Percentiles rank a stretch among this genome's conserved stretches.
phyloP scores from a whole-genome alignment of 331 rosid species.

The Pyracantha coccinea region DNA sequence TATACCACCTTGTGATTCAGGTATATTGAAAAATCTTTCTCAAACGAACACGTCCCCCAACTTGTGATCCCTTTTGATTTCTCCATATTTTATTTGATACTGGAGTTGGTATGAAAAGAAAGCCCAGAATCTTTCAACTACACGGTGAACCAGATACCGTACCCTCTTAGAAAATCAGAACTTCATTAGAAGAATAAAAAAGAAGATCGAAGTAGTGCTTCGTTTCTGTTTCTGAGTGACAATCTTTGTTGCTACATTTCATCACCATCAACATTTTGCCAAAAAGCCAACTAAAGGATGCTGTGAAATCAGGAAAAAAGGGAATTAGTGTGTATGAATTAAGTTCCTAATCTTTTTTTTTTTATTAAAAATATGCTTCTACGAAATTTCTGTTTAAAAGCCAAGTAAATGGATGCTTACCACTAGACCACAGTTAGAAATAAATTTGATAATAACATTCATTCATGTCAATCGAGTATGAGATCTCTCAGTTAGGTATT shows the following conservation, averaged over 20 bases:
- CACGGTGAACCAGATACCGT: slow-evolving; percentile 54
- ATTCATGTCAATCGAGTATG: no score
- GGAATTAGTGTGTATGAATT: neutral
- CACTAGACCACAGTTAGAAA: neutral
- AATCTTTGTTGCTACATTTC: neutral
- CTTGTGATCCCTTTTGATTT: neutral
- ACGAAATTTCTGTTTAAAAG: no score
- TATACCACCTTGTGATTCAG: no score
- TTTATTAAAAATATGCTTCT: neutral
- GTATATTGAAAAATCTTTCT: neutral
- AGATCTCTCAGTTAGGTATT: neutral
- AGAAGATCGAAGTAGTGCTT: neutral
- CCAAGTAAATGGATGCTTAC: no score
- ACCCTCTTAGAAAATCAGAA: slow-evolving; percentile 10
- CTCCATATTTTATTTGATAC: neutral
- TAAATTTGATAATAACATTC: no score
- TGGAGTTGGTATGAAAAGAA: slow-evolving; percentile 26
- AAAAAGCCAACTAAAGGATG: neutral
- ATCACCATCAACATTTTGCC: neutral
- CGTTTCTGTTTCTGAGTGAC: neutral
- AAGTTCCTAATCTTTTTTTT: neutral
- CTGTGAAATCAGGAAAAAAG: neutral
- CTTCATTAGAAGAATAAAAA: slow-evolving; percentile 4
- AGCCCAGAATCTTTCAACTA: slow-evolving; percentile 49
- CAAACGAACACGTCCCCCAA: neutral